Evolutionary conservation across 768 basidiomycete genomes (phyloP).

Genomic region (Kwoniella dendrophila): DNA sequence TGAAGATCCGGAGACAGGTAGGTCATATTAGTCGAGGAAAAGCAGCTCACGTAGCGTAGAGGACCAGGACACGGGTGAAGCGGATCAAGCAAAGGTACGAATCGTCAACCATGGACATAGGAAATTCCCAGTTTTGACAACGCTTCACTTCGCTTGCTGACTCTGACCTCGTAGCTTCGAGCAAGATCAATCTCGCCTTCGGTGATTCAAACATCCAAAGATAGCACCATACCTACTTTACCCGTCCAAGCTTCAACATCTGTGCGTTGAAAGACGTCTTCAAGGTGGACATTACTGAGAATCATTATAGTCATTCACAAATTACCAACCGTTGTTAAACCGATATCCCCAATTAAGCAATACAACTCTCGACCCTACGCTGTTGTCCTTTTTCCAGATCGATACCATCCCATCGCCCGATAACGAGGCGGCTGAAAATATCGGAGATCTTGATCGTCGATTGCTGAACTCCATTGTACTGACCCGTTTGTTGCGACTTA

Average conservation of each 20-base stretch:
- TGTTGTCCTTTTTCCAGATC: neutral
- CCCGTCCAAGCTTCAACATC: neutral
- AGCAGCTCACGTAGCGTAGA: too few relatives aligned
- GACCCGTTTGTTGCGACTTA: conserved; percentile 30
- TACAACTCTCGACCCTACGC: neutral
- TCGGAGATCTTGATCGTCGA: conserved; percentile 19
- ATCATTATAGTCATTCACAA: conserved; percentile 18
- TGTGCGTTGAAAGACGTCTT: conserved; percentile 10
- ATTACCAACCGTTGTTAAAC: conserved; percentile 31
- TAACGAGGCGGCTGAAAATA: neutral
- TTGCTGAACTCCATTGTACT: conserved; percentile 40
- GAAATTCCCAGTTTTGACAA: too few relatives aligned
- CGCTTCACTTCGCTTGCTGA: neutral
- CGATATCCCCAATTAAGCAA: conserved; percentile 40
- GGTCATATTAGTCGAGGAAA: too few relatives aligned
- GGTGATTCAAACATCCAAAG: neutral
- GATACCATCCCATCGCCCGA: neutral
- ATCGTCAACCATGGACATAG: too few relatives aligned
- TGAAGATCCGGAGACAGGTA: too few relatives aligned
- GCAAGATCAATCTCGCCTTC: conserved; percentile 8
- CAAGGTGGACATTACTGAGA: conserved; percentile 14
- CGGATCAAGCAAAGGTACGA: too few relatives aligned
- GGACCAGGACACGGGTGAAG: too few relatives aligned
- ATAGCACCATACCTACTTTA: neutral
- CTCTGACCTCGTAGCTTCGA: neutral